Evolutionary conservation across 768 basidiomycete genomes (phyloP).

Genomic region (Pleurotus tuber-regium): DNA sequence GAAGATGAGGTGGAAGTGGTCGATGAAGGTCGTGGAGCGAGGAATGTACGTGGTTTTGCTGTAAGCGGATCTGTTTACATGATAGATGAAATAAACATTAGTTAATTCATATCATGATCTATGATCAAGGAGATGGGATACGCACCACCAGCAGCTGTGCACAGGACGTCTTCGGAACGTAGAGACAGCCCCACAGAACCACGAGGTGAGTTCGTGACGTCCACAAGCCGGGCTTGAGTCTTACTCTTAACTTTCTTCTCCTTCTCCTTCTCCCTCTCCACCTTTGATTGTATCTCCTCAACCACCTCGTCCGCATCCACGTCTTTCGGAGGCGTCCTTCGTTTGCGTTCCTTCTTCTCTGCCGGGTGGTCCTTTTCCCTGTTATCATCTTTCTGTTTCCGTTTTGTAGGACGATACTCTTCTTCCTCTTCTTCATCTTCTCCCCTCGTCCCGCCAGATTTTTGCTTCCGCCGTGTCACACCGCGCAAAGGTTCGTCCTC

Average conservation of each 20-base stretch:
- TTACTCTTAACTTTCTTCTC: slow-evolving; percentile 16
- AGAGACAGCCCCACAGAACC: slow-evolving; percentile 11
- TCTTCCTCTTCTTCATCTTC: slow-evolving; percentile 25
- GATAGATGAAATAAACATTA: too few species aligned
- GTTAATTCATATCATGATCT: too few species aligned
- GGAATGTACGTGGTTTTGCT: slow-evolving; percentile 5
- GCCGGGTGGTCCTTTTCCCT: slow-evolving; percentile 29
- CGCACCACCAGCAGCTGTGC: slow-evolving; percentile 12
- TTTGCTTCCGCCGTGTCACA: background rate
- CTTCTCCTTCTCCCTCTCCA: slow-evolving; percentile 29
- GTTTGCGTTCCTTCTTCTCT: slow-evolving; percentile 51
- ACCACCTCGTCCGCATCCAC: slow-evolving; percentile 30
- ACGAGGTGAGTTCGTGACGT: slow-evolving; percentile 59
- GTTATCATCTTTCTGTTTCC: slow-evolving; percentile 19
- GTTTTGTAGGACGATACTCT: slow-evolving; percentile 20
- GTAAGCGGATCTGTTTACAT: background rate
- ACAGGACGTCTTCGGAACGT: background rate
- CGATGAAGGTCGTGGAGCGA: slow-evolving; percentile 8
- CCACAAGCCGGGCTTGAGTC: slow-evolving; percentile 53
- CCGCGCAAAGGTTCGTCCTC: background rate
- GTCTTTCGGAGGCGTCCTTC: slow-evolving; percentile 40
- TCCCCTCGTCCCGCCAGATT: slow-evolving; percentile 30
- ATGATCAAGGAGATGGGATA: background rate
- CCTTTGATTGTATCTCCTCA: slow-evolving; percentile 26
- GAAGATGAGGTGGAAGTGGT: slow-evolving; percentile 5